phyloP scores from a whole-genome alignment of 208 protist species.

The Blastocrithidia nonstop region DNA sequence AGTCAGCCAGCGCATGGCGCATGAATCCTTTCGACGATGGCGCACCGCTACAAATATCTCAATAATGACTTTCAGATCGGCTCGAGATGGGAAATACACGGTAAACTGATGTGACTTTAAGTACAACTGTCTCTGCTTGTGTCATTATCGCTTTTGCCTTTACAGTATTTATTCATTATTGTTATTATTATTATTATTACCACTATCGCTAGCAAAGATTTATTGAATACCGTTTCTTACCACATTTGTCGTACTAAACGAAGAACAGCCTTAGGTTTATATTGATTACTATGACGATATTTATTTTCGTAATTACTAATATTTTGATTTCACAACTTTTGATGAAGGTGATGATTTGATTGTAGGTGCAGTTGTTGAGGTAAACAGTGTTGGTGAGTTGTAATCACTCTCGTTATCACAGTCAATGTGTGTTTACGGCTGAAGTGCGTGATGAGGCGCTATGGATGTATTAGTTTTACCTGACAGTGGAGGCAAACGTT shows the following conservation, averaged over 20 bases:
- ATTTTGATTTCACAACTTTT: background rate
- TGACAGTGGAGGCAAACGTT: too few species aligned
- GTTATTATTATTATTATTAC: background rate
- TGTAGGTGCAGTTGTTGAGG: too few species aligned
- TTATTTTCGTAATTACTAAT: background rate
- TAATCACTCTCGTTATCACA: too few species aligned
- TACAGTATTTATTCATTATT: background rate
- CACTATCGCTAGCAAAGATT: background rate
- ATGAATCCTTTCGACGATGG: conserved; percentile 21
- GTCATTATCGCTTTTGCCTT: background rate
- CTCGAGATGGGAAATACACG: conserved; percentile 21
- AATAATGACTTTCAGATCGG: conserved; percentile 40
- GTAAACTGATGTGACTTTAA: background rate
- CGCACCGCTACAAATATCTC: conserved; percentile 34
- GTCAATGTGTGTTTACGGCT: too few species aligned
- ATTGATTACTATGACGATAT: background rate
- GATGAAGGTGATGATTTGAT: too few species aligned
- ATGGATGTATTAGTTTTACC: too few species aligned
- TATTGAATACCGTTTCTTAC: too few species aligned
- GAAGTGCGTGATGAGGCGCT: too few species aligned
- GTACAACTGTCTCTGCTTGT: background rate
- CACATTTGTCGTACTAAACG: too few species aligned
- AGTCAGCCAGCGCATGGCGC: conserved; percentile 48
- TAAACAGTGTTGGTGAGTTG: too few species aligned
- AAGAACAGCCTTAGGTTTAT: too few species aligned